These are phyloP conservation scores for Skeletonema costatum DNA, from an alignment of 108 stramenopile genomes.

Conservation along the genomic window DNA sequence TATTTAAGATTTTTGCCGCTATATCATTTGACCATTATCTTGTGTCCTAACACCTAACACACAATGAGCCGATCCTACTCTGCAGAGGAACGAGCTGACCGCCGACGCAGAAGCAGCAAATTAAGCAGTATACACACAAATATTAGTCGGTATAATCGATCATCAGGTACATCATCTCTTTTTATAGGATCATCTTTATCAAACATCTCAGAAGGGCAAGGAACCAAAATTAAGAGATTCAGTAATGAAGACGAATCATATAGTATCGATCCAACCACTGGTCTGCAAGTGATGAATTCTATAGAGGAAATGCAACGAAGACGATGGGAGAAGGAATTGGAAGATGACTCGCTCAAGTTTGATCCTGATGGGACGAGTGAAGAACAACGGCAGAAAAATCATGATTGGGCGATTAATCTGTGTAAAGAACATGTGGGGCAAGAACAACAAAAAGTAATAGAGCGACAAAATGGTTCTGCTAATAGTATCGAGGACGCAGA, in stretches of 20 bases:
- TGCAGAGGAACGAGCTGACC: conserved; percentile 13
- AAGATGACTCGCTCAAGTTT: conserved; percentile 14
- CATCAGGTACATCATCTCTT: background rate
- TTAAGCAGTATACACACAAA: background rate
- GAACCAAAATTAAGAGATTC: background rate
- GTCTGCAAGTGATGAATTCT: background rate
- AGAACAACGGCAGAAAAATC: background rate
- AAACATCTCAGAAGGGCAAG: background rate
- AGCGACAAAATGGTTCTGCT: background rate
- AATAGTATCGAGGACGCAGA: no score
- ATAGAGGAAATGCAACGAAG: conserved; percentile 3
- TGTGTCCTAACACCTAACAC: background rate
- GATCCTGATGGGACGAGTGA: background rate
- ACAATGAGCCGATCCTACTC: conserved; percentile 13
- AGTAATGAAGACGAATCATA: background rate
- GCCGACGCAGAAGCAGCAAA: conserved; percentile 6
- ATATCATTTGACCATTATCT: background rate
- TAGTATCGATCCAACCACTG: conserved; percentile 1
- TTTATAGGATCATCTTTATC: background rate
- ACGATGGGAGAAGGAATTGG: conserved; percentile 5
- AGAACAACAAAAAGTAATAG: background rate
- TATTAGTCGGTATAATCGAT: background rate
- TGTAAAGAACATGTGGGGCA: background rate
- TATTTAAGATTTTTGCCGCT: no score
- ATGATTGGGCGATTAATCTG: conserved; percentile 15